phyloP scores from a whole-genome alignment of 2,329 filamentous ascomycete species.

The Venturia aucupariae region DNA sequence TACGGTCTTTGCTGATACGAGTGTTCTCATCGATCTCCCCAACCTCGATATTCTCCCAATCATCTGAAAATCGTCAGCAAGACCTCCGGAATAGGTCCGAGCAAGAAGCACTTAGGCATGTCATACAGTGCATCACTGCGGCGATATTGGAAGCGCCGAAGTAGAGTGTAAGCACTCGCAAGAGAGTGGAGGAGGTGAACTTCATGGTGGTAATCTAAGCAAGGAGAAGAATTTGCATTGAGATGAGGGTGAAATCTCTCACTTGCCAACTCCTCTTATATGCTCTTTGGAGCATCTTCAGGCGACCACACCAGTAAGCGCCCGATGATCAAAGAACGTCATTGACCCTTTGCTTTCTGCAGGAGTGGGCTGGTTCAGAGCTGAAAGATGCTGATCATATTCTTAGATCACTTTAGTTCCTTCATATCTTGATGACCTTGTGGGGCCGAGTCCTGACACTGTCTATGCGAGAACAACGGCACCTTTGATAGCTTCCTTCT shows the following conservation, averaged over 20 bases:
- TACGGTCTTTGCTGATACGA: not conserved
- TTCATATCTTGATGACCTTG: not conserved
- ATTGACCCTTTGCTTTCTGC: not conserved
- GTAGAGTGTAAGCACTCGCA: constrained; percentile 4
- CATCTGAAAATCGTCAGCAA: not conserved
- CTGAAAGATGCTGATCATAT: not conserved
- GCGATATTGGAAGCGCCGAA: constrained; percentile 4
- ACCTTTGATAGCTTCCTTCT: too few species aligned
- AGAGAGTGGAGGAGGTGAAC: not conserved
- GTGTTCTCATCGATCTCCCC: not conserved
- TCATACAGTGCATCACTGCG: not conserved
- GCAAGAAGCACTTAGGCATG: not conserved
- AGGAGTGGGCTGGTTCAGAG: not conserved
- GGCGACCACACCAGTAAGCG: too few species aligned
- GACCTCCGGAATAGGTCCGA: not conserved
- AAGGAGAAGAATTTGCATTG: too few species aligned
- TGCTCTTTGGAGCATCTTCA: not conserved
- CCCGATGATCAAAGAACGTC: not conserved
- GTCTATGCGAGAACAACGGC: too few species aligned
- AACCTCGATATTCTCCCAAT: constrained; percentile 2
- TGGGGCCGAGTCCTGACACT: not conserved
- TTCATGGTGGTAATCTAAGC: not conserved
- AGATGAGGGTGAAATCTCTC: not conserved
- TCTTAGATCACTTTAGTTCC: not conserved
- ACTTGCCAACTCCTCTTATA: not conserved